Evolutionary conservation across 306 rosid species (phyloP), one percentile per base, ranked within the genome.

Genomic region (Prunus kanzakura): DNA sequence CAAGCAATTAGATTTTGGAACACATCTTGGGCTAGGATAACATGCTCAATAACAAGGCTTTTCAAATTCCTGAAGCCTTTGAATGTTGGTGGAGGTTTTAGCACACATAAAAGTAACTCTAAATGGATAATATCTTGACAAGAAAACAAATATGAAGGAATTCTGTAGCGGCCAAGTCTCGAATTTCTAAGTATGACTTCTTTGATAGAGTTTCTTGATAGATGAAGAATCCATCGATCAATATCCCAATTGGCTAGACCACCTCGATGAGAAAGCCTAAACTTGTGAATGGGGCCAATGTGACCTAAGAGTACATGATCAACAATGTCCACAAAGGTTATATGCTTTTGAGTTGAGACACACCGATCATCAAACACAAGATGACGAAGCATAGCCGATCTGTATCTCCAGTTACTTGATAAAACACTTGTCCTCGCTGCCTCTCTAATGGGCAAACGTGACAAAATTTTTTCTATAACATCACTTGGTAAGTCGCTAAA

Each of bases 401-500:
- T 84, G 80, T 79, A 81, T 70, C 85, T 88, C 95, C 95, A 90
- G 54, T 77, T 84, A 54, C 89, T 86, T 2, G 90, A 88, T 35
- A 90, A 79, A 74, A 86, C 67, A 71, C 95, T 88, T 30, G 92
- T 90, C 67, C 77, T 82, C 46, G 84, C 88, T 2, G 92, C 95
- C 22, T 88, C 92, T 75, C 67, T 82, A 56, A 86, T 70, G 2
- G 89, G 25, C 87, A 90, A 62, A 70, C 32, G 45, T 9, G 95
- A 82, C 46, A 87, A 77, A 83, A 90, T 81, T 14, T 81, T 78
- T 35, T 84, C 87, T 18, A 79, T 56, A 69, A 86, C 23, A 67
- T 84, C 79, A 54, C 74, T 86, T 0, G 89, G 95, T 75, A 90
- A 80, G 74, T 67, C 61, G 75, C 86, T 88, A 32, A 90, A 47